These are phyloP conservation scores for Penicillium paxilli DNA, from an alignment of 495 filamentous ascomycete genomes.

Conservation along the genomic window DNA sequence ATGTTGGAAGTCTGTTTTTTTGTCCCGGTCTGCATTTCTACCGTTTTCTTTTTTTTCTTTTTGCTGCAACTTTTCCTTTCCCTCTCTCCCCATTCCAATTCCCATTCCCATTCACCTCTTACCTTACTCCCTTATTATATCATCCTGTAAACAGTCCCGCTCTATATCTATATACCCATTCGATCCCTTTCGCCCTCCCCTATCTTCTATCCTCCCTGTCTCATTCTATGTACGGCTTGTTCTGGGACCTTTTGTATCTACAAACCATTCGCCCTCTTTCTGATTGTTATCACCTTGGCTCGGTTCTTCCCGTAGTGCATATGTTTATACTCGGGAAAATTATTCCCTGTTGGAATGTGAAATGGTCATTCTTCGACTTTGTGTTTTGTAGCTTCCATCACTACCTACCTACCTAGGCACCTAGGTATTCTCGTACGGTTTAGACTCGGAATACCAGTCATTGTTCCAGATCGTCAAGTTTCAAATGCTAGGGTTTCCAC, in stretches of 20 bases:
- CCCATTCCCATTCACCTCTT: no score
- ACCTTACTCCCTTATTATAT: no score
- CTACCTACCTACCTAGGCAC: no score
- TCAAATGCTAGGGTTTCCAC: no score
- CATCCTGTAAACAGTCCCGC: not conserved
- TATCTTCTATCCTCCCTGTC: not conserved
- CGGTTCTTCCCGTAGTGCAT: not conserved
- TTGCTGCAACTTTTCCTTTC: not conserved
- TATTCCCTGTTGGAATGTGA: no score
- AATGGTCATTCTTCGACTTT: no score
- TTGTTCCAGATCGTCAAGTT: no score
- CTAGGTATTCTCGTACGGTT: no score
- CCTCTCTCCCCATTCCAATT: constrained; percentile 1
- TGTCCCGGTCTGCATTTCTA: not conserved
- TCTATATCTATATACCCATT: constrained; percentile 25
- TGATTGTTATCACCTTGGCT: not conserved
- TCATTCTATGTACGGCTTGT: constrained; percentile 20
- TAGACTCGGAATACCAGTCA: no score
- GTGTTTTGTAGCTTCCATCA: no score
- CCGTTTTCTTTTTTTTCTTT: not conserved
- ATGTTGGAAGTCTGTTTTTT: not conserved
- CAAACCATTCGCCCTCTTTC: constrained; percentile 2
- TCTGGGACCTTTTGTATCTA: constrained; percentile 26
- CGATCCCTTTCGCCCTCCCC: constrained; percentile 20
- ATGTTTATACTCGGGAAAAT: not conserved